Base-by-base conservation (phyloP, 2,329 filamentous ascomycete species). In the Neofusicoccum ribis region DNA sequence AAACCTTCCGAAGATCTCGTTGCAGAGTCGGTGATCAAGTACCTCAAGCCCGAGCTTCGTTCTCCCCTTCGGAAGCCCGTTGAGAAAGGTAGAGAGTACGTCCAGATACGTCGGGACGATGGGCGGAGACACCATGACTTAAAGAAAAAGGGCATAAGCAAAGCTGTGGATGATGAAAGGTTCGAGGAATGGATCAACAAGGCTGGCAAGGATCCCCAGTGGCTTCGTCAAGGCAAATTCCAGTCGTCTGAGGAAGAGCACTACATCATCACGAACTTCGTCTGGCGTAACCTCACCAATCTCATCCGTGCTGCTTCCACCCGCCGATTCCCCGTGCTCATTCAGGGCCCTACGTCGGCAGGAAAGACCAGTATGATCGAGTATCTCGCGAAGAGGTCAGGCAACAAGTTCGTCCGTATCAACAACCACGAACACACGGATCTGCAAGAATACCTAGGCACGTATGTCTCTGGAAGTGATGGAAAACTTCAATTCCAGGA, bases 341-440 rank as follows among this genome's bases (percentile, higher is more conserved):
- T 99, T 20, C 95, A 99, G 77, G 95, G 95, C 3, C 95, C 96
- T 12, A 99, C 95, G 0, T 99, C 96, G 5, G 91, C 94, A 12
- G 95, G 95, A 69, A 99, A 99, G 79, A 99, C 95, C 0, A 98
- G 94, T 78, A 99, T 99, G 95, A 96, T 99, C 47, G 94, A 98
- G 78, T 97, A 97, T 75, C 85, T 99, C 43, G 94, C 96, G n/a
- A 95, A 96, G 73, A 90, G 91, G 64, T 98, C 93, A 36, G 95
- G 96, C 3, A 97, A 99, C 76, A 95, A 91, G 73, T 99, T 98
- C 74, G 93, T 99, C 49, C 88, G 95, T 67, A 99, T 99, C 82
- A 99, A 99, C 80, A 99, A 99, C 71, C 95, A 99, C 78, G 96
- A 99, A 74, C 95, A 99, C 73, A 99, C 95, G 0, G 95, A 99